phyloP scores from a whole-genome alignment of 2,329 filamentous ascomycete genomes.

The Hypoxylon sp. region DNA sequence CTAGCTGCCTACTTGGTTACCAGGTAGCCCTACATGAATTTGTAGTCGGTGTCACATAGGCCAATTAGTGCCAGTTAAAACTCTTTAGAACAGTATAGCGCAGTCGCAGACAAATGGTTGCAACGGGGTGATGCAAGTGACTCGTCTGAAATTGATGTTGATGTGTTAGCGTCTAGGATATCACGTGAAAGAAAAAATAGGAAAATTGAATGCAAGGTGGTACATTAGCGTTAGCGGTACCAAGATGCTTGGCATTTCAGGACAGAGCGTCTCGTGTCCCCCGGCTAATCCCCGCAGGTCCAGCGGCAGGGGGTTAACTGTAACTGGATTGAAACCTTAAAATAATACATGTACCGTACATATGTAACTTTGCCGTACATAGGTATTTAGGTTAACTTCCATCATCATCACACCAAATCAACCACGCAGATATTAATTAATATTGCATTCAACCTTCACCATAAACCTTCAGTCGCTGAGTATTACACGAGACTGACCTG shows the following conservation, averaged over 20 bases:
- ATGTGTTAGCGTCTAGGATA: no score
- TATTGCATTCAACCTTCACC: slow-evolving; percentile 1
- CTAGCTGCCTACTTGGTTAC: not conserved
- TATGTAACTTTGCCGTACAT: no score
- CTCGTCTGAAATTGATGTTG: not conserved
- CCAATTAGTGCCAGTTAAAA: not conserved
- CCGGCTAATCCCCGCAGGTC: not conserved
- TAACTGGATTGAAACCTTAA: slow-evolving; percentile 17
- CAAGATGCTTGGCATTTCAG: not conserved
- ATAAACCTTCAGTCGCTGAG: not conserved
- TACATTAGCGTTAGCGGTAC: slow-evolving; percentile 2
- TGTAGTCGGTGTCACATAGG: not conserved
- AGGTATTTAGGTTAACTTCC: not conserved
- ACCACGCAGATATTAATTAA: not conserved
- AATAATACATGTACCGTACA: no score
- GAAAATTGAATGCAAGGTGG: no score
- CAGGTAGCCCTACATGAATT: not conserved
- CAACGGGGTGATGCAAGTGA: slow-evolving; percentile 8
- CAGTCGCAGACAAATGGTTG: not conserved
- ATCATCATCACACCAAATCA: not conserved
- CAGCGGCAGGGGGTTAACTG: slow-evolving; percentile 8
- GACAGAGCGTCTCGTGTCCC: not conserved
- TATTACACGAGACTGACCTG: not conserved
- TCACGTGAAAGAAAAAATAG: no score
- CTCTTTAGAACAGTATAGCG: not conserved